These are phyloP conservation scores for Myriosclerotinia scirpicola DNA, from an alignment of 2,329 filamentous ascomycete genomes.

Conservation along the genomic window DNA sequence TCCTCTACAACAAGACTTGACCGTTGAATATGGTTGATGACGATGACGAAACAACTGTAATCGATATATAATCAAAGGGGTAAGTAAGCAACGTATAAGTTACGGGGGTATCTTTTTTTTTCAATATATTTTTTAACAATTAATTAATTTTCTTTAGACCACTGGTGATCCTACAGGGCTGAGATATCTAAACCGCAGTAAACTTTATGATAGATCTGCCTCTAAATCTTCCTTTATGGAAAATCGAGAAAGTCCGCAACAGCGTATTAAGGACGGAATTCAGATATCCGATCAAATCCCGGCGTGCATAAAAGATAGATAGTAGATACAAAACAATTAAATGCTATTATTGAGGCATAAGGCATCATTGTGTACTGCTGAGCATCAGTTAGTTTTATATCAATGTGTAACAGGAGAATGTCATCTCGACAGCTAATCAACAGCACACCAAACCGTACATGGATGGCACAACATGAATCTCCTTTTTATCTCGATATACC, in stretches of 20 bases:
- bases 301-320: too few species aligned
- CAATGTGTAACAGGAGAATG: too few species aligned
- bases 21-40: too few species aligned
- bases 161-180: constrained; percentile 9
- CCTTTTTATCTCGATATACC: too few species aligned
- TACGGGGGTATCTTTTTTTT: neutral
- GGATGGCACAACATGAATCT: too few species aligned
- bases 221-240: constrained; percentile 2
- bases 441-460: too few species aligned
- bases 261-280: neutral
- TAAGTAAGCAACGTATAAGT: neutral
- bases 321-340: neutral
- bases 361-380: neutral
- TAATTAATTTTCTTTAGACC: neutral
- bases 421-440: too few species aligned
- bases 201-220: neutral
- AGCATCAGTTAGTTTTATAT: too few species aligned
- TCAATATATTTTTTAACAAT: neutral
- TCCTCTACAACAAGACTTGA: too few species aligned
- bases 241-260: constrained; percentile 15
- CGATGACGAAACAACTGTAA: too few species aligned
- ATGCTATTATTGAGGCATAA: too few species aligned
- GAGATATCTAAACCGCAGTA: constrained; percentile 2
- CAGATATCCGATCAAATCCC: neutral
- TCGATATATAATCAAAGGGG: neutral